Evolutionary conservation across 2,329 filamentous ascomycete genomes (phyloP).

Genomic region (Ascosphaera aggregata): DNA sequence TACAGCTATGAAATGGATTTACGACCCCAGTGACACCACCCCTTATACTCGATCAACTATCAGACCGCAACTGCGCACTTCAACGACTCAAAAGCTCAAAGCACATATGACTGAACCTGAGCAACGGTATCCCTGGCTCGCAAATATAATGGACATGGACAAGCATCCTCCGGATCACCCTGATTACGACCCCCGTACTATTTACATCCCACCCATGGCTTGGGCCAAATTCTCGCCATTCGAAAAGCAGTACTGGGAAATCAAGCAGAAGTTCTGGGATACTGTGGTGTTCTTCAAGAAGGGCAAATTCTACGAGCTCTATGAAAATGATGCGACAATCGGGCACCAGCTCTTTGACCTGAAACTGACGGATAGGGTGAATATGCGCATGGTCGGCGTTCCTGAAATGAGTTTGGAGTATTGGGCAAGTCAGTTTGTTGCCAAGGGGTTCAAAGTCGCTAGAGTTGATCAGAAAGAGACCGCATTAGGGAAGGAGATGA

Average conservation of each 20-base stretch:
- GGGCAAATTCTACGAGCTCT: constrained; percentile 96
- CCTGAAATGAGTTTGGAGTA: constrained; percentile 87
- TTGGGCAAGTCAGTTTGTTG: constrained; percentile 97
- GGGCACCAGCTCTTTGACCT: constrained; percentile 93
- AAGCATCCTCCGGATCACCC: constrained; percentile 54
- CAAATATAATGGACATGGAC: constrained; percentile 64
- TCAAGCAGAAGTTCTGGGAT: constrained; percentile 95
- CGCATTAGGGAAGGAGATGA: constrained; percentile 91
- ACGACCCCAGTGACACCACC: constrained; percentile 32
- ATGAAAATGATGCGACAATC: constrained; percentile 91
- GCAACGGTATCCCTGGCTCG: constrained; percentile 74
- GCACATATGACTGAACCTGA: constrained; percentile 65
- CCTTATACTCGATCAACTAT: background rate
- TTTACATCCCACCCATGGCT: constrained; percentile 68
- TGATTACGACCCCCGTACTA: constrained; percentile 72
- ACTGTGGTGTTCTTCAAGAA: constrained; percentile 99
- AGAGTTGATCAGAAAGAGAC: constrained; percentile 94
- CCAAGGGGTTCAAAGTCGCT: constrained; percentile 93
- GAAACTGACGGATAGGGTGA: constrained; percentile 92
- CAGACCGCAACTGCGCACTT: constrained; percentile 12
- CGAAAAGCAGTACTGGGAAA: constrained; percentile 98
- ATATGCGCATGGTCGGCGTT: constrained; percentile 99
- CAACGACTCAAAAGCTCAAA: constrained; percentile 28
- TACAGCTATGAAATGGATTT: constrained; percentile 65
- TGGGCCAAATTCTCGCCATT: constrained; percentile 77